Evolutionary conservation across 1,284 basidiomycete species (phyloP).

Genomic region (Mrakiaceae sp.): DNA sequence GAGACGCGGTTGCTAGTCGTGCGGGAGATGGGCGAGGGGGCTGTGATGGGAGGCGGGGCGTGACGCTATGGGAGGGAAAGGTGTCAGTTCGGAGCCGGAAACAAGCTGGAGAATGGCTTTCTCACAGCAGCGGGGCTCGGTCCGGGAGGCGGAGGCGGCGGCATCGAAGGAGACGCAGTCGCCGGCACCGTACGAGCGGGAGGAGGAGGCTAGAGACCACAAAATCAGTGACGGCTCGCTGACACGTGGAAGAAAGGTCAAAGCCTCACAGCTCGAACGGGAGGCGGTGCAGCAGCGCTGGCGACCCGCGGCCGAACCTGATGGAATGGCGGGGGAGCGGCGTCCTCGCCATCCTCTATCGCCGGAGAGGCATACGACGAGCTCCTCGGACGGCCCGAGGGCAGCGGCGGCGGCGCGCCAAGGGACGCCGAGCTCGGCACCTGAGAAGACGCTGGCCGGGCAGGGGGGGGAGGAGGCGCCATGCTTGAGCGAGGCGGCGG

Average conservation of each 20-base stretch:
- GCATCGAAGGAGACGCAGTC: neutral
- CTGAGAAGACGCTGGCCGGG: neutral
- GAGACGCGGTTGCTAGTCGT: neutral
- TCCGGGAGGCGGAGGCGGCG: constrained; percentile 8
- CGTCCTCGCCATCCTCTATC: neutral
- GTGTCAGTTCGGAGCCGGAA: neutral
- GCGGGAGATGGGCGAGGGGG: neutral
- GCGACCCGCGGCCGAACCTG: neutral
- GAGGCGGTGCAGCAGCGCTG: neutral
- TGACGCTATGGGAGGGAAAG: neutral
- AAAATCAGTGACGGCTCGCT: neutral
- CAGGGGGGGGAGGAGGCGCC: constrained; percentile 6
- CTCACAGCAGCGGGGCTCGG: constrained; percentile 2
- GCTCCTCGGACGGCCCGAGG: constrained; percentile 1
- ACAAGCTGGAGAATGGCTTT: neutral
- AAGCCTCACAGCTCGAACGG: neutral
- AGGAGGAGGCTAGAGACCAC: constrained; percentile 6
- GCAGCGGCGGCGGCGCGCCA: constrained; percentile 1
- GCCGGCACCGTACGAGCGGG: neutral
- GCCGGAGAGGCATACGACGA: neutral
- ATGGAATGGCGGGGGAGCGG: neutral
- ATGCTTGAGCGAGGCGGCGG: neutral
- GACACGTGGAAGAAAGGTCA: neutral
- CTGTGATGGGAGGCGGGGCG: neutral
- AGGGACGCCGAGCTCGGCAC: neutral